These are phyloP conservation scores for Calendula officinalis DNA, from an alignment of 129 eudicot species.

Conservation along the genomic window DNA sequence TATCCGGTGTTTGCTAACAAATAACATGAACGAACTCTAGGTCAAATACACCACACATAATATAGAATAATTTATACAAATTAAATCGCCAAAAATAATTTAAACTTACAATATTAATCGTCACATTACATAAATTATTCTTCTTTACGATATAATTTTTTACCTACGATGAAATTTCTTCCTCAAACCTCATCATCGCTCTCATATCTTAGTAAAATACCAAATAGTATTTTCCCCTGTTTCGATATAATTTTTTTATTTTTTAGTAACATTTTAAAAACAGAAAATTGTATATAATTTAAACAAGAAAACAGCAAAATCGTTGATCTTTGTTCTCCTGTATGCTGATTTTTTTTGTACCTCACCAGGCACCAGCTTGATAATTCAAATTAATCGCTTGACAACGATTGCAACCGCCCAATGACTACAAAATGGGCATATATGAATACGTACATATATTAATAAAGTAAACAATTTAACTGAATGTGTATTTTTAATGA, in stretches of 20 bases:
- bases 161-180: conserved; percentile 61
- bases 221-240: conserved; percentile 87
- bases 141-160: conserved; percentile 51
- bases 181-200: conserved; percentile 6
- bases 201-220: conserved; percentile 61
- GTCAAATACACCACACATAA: neutral
- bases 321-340: conserved; percentile 67
- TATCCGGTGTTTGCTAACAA: neutral
- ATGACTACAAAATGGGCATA: conserved; percentile 50
- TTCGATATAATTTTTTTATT: neutral
- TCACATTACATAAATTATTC: conserved; percentile 16
- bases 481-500: no score
- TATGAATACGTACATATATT: no score
- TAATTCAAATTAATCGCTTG: conserved; percentile 70
- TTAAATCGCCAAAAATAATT: neutral
- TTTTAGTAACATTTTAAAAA: neutral
- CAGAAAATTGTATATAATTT: conserved; percentile 1
- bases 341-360: conserved; percentile 65
- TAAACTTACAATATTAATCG: neutral
- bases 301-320: neutral
- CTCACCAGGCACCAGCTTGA: conserved; percentile 43
- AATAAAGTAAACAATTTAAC: no score
- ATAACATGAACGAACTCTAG: neutral
- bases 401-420: conserved; percentile 97
- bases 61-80: neutral